Percentiles rank a stretch among this genome's conserved stretches.
Evolutionary conservation across 2,329 filamentous ascomycete genomes (phyloP).

Genomic region (Didymella arachidicola): DNA sequence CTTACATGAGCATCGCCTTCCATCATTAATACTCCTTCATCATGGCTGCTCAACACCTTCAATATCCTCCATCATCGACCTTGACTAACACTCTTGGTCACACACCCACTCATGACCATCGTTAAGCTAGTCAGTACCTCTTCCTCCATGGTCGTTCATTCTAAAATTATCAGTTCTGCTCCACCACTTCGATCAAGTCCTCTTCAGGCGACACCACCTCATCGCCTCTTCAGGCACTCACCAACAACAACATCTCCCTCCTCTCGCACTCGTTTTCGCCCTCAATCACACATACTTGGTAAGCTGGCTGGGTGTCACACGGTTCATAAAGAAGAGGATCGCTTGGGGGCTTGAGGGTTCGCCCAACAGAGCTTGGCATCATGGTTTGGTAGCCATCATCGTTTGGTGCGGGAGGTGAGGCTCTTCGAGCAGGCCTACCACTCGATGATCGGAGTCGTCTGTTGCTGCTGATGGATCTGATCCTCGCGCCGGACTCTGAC

Average conservation of each 20-base stretch:
- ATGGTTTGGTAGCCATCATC: constrained; percentile 8
- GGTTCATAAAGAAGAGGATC: constrained; percentile 18
- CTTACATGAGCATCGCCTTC: constrained; percentile 2
- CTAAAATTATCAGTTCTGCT: constrained; percentile 10
- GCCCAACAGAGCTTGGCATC: constrained; percentile 7
- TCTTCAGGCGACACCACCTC: background rate
- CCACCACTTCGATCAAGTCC: background rate
- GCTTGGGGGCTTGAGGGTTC: constrained; percentile 11
- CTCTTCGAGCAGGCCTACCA: constrained; percentile 14
- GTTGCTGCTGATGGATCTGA: constrained; percentile 10
- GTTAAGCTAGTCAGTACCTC: constrained; percentile 6
- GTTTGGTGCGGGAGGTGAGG: constrained; percentile 14
- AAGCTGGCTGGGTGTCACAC: constrained; percentile 13
- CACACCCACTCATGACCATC: background rate
- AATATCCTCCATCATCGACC: background rate
- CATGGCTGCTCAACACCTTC: constrained; percentile 8
- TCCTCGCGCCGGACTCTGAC: constrained; percentile 11
- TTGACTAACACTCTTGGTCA: background rate
- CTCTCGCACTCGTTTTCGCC: background rate
- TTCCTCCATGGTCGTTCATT: background rate
- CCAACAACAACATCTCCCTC: background rate
- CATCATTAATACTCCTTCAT: constrained; percentile 2
- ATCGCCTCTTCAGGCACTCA: background rate
- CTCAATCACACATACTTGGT: background rate
- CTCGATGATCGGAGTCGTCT: constrained; percentile 7